Conservation (phyloP, 208 protist genomes). For the Crithidia sp. region DNA sequence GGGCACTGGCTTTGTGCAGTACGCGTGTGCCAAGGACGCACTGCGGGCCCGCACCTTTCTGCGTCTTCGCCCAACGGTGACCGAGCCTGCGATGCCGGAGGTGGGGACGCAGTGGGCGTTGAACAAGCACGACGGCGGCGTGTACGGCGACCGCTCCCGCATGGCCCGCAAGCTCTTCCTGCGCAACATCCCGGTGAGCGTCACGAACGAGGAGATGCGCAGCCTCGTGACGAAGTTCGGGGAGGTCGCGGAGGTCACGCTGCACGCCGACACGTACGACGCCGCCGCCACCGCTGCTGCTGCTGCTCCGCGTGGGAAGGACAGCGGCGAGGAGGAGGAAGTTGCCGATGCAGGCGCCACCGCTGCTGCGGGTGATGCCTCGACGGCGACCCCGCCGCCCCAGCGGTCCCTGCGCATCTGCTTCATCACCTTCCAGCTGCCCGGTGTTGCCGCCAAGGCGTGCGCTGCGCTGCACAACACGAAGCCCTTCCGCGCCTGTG, state of each 20-base stretch:
- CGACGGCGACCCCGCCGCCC: background rate
- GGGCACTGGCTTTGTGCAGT: constrained; percentile 59
- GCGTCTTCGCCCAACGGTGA: constrained; percentile 13
- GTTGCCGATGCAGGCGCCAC: background rate
- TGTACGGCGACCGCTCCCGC: constrained; percentile 57
- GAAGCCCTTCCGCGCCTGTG: constrained; percentile 38
- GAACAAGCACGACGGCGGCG: constrained; percentile 68
- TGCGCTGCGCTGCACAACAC: constrained; percentile 53
- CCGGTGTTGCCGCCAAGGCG: constrained; percentile 51
- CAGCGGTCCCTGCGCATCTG: constrained; percentile 56
- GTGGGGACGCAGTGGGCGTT: constrained; percentile 72
- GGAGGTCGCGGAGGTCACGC: constrained; percentile 43
- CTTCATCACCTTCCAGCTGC: constrained; percentile 61
- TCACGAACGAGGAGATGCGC: constrained; percentile 41
- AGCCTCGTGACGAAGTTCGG: constrained; percentile 48
- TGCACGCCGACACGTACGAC: constrained; percentile 71
- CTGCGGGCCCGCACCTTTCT: constrained; percentile 20
- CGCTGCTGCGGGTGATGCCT: too few relatives aligned
- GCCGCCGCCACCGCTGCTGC: background rate
- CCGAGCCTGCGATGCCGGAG: constrained; percentile 28
- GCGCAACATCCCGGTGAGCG: constrained; percentile 69
- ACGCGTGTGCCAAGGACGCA: constrained; percentile 14
- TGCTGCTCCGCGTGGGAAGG: background rate
- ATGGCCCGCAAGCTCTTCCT: constrained; percentile 79
- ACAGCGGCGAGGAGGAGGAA: background rate